These are phyloP conservation scores for Talaromyces verruculosus DNA, from an alignment of 2,329 filamentous ascomycete genomes.

Conservation along the genomic window DNA sequence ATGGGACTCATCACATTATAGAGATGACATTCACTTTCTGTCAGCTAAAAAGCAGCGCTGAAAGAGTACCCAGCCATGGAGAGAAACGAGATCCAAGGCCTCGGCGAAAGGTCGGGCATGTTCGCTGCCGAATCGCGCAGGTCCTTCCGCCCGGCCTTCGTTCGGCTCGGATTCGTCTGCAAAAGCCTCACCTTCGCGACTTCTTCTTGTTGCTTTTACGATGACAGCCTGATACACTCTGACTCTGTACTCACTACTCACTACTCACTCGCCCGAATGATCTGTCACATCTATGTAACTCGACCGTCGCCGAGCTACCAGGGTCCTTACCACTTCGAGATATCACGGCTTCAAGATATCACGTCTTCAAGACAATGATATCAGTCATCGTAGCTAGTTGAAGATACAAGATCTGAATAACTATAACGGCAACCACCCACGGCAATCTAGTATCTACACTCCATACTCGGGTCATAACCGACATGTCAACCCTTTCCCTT, in stretches of 20 bases:
- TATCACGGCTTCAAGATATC: neutral
- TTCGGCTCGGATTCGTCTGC: neutral
- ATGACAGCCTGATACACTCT: neutral
- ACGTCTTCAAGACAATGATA: neutral
- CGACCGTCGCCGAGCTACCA: neutral
- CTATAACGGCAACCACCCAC: neutral
- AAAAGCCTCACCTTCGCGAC: neutral
- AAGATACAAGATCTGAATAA: neutral
- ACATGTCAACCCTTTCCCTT: neutral
- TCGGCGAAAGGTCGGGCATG: slow-evolving; percentile 16
- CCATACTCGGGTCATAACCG: neutral
- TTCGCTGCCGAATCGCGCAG: slow-evolving; percentile 11
- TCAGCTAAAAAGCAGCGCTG: neutral
- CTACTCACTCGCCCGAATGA: neutral
- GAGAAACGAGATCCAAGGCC: neutral
- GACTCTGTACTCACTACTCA: neutral
- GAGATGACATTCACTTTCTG: neutral
- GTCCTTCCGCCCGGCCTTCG: slow-evolving; percentile 3
- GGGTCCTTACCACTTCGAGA: neutral
- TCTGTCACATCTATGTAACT: neutral
- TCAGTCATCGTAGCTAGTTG: neutral
- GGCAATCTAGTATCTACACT: neutral
- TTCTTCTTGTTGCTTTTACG: neutral
- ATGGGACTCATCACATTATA: neutral
- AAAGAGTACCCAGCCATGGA: neutral